These are phyloP conservation scores for Typha latifolia DNA, from an alignment of 176 grass and related monocot genomes.

Conservation along the genomic window DNA sequence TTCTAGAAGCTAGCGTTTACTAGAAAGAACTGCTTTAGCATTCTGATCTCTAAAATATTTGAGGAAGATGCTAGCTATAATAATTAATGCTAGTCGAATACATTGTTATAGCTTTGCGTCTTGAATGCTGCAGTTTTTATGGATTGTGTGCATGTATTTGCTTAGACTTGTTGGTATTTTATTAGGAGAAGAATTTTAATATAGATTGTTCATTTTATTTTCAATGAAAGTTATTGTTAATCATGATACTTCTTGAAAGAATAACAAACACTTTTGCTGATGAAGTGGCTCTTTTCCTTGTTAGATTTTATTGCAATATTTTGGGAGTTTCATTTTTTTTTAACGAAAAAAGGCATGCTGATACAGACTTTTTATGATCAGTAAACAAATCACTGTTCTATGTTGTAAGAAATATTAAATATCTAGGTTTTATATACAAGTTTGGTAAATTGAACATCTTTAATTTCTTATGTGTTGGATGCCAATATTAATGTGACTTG, in stretches of 20 bases:
- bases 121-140: not conserved
- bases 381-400: too few relatives aligned
- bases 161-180: not conserved
- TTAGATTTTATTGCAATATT: too few relatives aligned
- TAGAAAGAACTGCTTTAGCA: not conserved
- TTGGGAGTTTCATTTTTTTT: too few relatives aligned
- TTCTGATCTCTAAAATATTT: not conserved
- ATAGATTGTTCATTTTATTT: not conserved
- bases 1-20: not conserved
- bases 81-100: too few relatives aligned
- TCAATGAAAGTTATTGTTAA: not conserved
- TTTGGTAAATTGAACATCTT: not conserved
- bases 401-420: too few relatives aligned
- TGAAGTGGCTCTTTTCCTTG: not conserved
- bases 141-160: not conserved
- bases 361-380: too few relatives aligned
- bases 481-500: slow-evolving; percentile 9
- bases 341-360: too few relatives aligned
- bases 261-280: not conserved
- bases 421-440: too few relatives aligned
- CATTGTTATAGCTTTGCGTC: not conserved
- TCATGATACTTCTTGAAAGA: not conserved
- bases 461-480: not conserved
- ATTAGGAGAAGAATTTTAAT: not conserved
- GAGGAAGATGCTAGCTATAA: not conserved